These are phyloP conservation scores for Bauhinia variegata DNA, from an alignment of 306 rosid genomes.

Conservation along the genomic window DNA sequence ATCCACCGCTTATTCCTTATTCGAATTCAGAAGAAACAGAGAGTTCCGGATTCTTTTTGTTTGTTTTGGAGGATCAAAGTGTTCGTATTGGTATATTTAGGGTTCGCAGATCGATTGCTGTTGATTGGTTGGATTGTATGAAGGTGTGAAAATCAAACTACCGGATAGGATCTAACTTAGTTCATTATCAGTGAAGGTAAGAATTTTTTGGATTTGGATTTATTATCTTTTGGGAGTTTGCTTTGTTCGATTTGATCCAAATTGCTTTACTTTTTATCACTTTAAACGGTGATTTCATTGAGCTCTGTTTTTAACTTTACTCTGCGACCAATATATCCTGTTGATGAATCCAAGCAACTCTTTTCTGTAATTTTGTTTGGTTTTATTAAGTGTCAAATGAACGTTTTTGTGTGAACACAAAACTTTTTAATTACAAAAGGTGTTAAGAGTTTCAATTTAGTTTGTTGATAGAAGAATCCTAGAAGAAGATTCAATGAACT, in stretches of 20 bases:
- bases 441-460: conserved; percentile 2
- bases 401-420: no score
- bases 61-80: conserved; percentile 6
- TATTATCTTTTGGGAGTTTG: neutral
- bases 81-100: conserved; percentile 7
- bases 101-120: conserved; percentile 24
- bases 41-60: neutral
- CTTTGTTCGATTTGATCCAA: neutral
- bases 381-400: no score
- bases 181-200: conserved; percentile 36
- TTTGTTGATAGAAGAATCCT: conserved; percentile 23
- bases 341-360: no score
- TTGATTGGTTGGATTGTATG: conserved; percentile 8
- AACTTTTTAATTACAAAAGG: neutral
- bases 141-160: conserved; percentile 21
- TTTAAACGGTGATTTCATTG: neutral
- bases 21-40: conserved; percentile 15
- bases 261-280: no score
- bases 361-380: no score
- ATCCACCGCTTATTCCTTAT: neutral
- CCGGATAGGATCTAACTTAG: conserved; percentile 13
- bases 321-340: no score
- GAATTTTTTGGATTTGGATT: conserved; percentile 6
- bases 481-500: conserved; percentile 38
- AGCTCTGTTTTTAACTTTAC: neutral